phyloP scores from a whole-genome alignment of 352 stramenopile species.

The Globisporangium carolinianum region DNA sequence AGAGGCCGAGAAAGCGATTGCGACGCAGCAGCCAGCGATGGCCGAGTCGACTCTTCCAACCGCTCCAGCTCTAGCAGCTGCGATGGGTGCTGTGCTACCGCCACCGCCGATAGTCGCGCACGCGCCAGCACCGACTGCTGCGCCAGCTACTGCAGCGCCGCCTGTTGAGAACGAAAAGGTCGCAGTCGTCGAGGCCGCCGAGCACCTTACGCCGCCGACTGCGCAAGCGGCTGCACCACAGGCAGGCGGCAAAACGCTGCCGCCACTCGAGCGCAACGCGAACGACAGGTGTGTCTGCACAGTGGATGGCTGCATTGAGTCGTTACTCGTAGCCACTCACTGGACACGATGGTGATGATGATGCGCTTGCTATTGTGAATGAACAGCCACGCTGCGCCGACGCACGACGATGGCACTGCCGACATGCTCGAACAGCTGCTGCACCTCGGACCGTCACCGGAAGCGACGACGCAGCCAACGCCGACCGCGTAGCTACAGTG shows the following conservation, averaged over 20 bases:
- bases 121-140: constrained; percentile 3
- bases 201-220: constrained; percentile 13
- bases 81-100: not conserved
- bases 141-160: not conserved
- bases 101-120: constrained; percentile 11
- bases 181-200: constrained; percentile 18
- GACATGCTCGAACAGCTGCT: constrained; percentile 12
- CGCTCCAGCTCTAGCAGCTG: not conserved
- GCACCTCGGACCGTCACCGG: constrained; percentile 1
- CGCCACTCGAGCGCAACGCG: not conserved
- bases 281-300: constrained; percentile 1
- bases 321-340: too few species aligned
- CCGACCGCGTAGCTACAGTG: constrained; percentile 1
- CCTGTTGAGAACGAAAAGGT: constrained; percentile 19
- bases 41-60: not conserved
- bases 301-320: not conserved
- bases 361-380: not conserved
- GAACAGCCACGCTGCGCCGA: not conserved
- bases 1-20: constrained; percentile 16
- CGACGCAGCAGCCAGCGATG: not conserved
- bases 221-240: not conserved
- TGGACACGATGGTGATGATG: not conserved
- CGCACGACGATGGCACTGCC: not conserved
- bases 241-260: not conserved
- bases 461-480: not conserved